Base-by-base conservation (phyloP, 2,329 filamentous ascomycete species). In the Aureobasidium sp. region DNA sequence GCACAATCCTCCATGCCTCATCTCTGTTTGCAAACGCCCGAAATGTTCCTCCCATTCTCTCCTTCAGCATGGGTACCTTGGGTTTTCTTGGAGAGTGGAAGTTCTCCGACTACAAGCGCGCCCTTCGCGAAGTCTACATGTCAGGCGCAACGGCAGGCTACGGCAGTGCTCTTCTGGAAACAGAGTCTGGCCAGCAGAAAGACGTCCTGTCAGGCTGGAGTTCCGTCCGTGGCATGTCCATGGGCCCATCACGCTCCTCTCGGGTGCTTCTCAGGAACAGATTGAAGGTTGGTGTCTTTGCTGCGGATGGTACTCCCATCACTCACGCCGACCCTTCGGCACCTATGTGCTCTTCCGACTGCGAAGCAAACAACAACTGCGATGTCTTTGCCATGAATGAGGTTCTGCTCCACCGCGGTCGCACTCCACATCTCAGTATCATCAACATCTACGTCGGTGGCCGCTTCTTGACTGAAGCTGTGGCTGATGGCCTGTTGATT, bases 1-100 rank as follows among this genome's bases (percentile, higher is more conserved):
- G 91, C 64, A 96, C 91, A 2, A 93, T 96, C 60, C 76, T 96
- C 51, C 89, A 90, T 64, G 91, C 91, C 0, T 88, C 90, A 2
- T 92, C 89, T 60, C 82, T 97, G 5, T 97, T 95, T 76, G 91
- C 91, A 63, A 87, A 90, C 41, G 86, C 89, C 48, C 80, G 83
- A 2, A 85, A 86, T 47, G 93, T 99, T 0, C 94, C 94, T 0
- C 94, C 94, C 0, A 89, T 99, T 37, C 79, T 99, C 8, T 91
- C 90, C 1, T 99, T 99, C 72, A 96, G 91, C 72, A 97, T 99
- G 90, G 94, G 94, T 6, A 95, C 93, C 0, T 79, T 99, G 0
- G 94, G 94, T 0, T 99, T 99, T 68, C 78, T 99, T 8, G 92
- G 93, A 17, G 93, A 97, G 75, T 99, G 93, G 92, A 95, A 94